Conservation (phyloP, 192 early-diverging fungal genomes). For the Coemansia sp. region DNA sequence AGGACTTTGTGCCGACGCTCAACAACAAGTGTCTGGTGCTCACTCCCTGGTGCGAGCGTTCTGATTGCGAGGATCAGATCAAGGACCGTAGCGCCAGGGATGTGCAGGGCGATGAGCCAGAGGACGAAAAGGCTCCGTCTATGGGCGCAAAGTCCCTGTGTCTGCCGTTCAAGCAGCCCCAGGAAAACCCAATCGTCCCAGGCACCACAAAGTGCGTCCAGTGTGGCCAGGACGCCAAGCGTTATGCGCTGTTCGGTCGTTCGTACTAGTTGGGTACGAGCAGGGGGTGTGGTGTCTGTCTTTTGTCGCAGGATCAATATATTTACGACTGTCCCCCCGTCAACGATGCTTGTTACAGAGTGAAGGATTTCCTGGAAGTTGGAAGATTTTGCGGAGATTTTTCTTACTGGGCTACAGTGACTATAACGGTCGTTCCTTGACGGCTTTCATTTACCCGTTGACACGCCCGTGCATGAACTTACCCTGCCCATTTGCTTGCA, state of each 20-base stretch:
- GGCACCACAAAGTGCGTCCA: conserved; percentile 88
- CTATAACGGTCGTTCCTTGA: too few species aligned
- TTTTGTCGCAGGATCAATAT: too few species aligned
- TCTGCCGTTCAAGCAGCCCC: conserved; percentile 93
- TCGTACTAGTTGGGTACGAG: conserved; percentile 80
- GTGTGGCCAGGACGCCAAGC: conserved; percentile 76
- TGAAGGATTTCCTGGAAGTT: too few species aligned
- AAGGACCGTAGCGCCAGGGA: conserved; percentile 87
- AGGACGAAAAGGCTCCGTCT: conserved; percentile 95
- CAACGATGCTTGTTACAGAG: too few species aligned
- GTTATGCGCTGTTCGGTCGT: conserved; percentile 81
- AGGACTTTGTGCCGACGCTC: conserved; percentile 89
- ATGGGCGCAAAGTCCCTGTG: conserved; percentile 99
- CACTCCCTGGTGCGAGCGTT: conserved; percentile 95
- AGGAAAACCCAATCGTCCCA: conserved; percentile 73
- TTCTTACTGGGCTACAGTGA: too few species aligned
- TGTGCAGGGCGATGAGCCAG: conserved; percentile 64
- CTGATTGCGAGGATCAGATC: conserved; percentile 91
- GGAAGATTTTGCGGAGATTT: too few species aligned
- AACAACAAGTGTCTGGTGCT: conserved; percentile 84
- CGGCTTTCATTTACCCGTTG: too few species aligned
- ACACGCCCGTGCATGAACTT: background rate
- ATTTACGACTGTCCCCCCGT: too few species aligned
- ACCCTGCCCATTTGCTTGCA: background rate
- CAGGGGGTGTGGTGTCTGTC: too few species aligned